These are phyloP conservation scores for Cyamopsis tetragonoloba DNA, from an alignment of 306 rosid genomes.

Conservation along the genomic window DNA sequence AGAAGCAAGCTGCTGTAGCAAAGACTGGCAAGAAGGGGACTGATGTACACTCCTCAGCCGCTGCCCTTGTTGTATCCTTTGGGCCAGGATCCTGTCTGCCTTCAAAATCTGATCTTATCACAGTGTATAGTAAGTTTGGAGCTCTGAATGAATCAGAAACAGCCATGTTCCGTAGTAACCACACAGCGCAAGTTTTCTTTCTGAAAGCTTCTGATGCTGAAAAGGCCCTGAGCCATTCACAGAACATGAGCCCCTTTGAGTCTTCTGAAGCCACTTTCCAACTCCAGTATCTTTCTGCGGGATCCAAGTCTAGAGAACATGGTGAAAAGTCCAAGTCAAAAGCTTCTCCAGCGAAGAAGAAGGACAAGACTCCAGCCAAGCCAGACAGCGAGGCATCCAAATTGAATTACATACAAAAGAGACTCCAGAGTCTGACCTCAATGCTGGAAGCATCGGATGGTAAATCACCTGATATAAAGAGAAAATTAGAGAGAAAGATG, in stretches of 20 bases:
- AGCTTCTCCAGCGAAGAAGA: slow-evolving; percentile 25
- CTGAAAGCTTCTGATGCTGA: slow-evolving; percentile 49
- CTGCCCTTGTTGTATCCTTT: slow-evolving; percentile 44
- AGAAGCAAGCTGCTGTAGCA: slow-evolving; percentile 17
- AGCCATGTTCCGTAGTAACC: slow-evolving; percentile 33
- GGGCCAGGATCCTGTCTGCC: slow-evolving; percentile 58
- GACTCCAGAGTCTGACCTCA: slow-evolving; percentile 47
- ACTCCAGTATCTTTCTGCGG: slow-evolving; percentile 26
- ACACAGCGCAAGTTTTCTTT: slow-evolving; percentile 52
- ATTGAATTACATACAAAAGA: slow-evolving; percentile 38
- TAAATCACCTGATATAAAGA: slow-evolving; percentile 32
- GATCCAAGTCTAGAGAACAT: slow-evolving; percentile 34
- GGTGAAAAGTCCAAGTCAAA: slow-evolving; percentile 26
- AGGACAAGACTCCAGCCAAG: slow-evolving; percentile 25
- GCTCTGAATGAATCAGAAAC: slow-evolving; percentile 48
- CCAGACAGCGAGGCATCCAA: slow-evolving; percentile 32
- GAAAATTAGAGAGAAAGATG: slow-evolving; percentile 43
- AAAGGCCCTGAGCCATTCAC: slow-evolving; percentile 51
- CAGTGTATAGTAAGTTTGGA: slow-evolving; percentile 51
- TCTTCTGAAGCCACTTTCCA: slow-evolving; percentile 40
- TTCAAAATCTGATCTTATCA: slow-evolving; percentile 50
- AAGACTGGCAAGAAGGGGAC: slow-evolving; percentile 29
- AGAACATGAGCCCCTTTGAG: slow-evolving; percentile 44
- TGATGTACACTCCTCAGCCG: slow-evolving; percentile 26
- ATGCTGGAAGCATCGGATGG: slow-evolving; percentile 44